Conservation (phyloP, 148 eudicot species). For the Rheum nobile region DNA sequence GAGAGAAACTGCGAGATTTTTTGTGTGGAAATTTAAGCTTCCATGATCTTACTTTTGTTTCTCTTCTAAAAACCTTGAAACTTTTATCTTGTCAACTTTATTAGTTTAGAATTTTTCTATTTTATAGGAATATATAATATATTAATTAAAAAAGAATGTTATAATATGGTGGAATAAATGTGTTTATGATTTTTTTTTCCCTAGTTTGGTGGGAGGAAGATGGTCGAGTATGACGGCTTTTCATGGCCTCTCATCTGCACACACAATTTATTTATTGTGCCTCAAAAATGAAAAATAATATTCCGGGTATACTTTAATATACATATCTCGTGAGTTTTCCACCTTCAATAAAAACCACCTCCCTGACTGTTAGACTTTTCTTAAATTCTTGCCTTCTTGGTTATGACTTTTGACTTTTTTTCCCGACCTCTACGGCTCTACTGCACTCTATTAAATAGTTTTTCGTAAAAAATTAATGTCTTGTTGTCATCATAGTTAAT, state of each 20-base stretch:
- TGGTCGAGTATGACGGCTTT: background rate
- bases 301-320: no score
- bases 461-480: no score
- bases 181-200: slow-evolving; percentile 2
- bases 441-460: background rate
- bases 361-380: background rate
- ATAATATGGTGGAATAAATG: background rate
- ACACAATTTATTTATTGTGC: background rate
- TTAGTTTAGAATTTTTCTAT: no score
- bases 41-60: no score
- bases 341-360: background rate
- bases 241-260: background rate
- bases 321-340: background rate
- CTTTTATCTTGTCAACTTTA: no score
- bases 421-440: background rate
- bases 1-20: no score
- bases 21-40: no score
- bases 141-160: background rate
- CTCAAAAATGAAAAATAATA: no score
- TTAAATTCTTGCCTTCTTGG: background rate
- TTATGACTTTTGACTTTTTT: background rate
- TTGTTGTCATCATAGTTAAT: no score
- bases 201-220: slow-evolving; percentile 6
- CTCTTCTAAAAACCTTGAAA: no score
- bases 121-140: no score